Percentiles rank a stretch among this genome's conserved stretches.
These are phyloP conservation scores for Trifolium pratense DNA, from an alignment of 306 rosid genomes.

Conservation along the genomic window DNA sequence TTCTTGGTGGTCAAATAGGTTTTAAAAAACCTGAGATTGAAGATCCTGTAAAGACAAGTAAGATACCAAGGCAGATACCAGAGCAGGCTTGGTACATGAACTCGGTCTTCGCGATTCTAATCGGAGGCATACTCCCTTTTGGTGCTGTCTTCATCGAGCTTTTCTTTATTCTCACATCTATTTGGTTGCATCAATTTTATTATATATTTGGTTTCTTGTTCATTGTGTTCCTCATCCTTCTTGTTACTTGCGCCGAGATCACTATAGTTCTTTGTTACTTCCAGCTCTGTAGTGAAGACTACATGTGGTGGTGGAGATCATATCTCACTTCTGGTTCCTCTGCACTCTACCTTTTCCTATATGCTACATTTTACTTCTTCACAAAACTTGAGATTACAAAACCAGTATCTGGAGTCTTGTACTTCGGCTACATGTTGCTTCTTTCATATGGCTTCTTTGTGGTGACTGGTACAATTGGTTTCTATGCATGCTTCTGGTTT, in stretches of 20 bases:
- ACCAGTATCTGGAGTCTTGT: constrained; percentile 85
- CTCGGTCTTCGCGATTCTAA: constrained; percentile 62
- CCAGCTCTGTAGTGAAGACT: constrained; percentile 97
- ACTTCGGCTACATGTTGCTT: constrained; percentile 90
- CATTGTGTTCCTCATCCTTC: constrained; percentile 83
- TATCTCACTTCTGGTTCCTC: constrained; percentile 93
- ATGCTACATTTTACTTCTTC: constrained; percentile 89
- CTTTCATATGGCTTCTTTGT: constrained; percentile 82
- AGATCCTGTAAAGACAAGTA: constrained; percentile 86
- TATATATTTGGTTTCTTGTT: constrained; percentile 87
- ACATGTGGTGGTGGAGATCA: constrained; percentile 97
- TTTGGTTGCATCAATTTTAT: constrained; percentile 91
- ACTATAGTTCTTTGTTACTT: constrained; percentile 95
- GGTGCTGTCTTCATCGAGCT: constrained; percentile 96
- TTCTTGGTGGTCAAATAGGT: constrained; percentile 76
- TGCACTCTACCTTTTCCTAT: constrained; percentile 84
- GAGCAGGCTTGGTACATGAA: constrained; percentile 94
- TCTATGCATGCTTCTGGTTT: constrained; percentile 93
- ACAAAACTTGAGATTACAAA: constrained; percentile 86
- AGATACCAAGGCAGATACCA: constrained; percentile 87
- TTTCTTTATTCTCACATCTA: constrained; percentile 93
- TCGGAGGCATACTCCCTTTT: constrained; percentile 90
- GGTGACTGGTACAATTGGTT: constrained; percentile 86
- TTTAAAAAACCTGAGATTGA: constrained; percentile 62
- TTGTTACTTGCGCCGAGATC: constrained; percentile 93